Evolutionary conservation across 305 asterid genomes (phyloP).

Genomic region (Fraxinus sp.): DNA sequence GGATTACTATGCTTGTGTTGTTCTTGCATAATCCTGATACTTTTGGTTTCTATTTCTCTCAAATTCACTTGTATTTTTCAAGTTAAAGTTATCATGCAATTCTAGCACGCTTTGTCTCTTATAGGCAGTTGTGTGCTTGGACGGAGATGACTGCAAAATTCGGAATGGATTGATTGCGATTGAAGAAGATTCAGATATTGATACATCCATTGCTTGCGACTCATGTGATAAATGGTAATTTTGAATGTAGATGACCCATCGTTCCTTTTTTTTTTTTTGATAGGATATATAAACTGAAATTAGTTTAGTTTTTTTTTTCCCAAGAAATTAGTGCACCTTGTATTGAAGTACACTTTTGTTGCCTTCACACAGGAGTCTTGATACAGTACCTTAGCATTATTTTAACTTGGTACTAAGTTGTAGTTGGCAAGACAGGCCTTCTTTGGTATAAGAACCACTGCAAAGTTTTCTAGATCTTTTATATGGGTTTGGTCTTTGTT

Average conservation of each 20-base stretch:
- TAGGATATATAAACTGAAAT: not conserved
- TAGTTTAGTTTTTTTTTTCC: not conserved
- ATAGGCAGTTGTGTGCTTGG: slow-evolving; percentile 98
- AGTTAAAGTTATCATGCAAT: slow-evolving; percentile 27
- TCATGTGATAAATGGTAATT: slow-evolving; percentile 90
- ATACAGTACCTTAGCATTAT: slow-evolving; percentile 10
- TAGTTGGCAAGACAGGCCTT: not conserved
- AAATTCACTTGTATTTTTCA: not conserved
- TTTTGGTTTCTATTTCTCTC: not conserved
- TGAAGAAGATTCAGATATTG: slow-evolving; percentile 77
- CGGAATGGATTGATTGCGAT: slow-evolving; percentile 61
- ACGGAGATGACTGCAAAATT: slow-evolving; percentile 88
- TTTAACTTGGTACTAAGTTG: not conserved
- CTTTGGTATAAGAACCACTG: not conserved
- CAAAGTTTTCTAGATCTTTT: not conserved
- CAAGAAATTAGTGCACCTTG: not conserved
- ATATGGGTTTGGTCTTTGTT: not conserved
- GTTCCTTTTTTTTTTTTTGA: not conserved
- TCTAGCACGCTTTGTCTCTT: slow-evolving; percentile 42
- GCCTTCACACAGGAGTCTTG: slow-evolving; percentile 16
- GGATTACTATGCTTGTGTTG: not conserved
- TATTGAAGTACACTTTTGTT: not conserved
- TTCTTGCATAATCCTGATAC: slow-evolving; percentile 1
- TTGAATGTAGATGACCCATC: not conserved
- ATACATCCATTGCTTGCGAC: slow-evolving; percentile 98